Percentiles rank a stretch among this genome's conserved stretches.
These are phyloP conservation scores for Cucumis variabilis DNA, from an alignment of 331 rosid species.

Conservation along the genomic window DNA sequence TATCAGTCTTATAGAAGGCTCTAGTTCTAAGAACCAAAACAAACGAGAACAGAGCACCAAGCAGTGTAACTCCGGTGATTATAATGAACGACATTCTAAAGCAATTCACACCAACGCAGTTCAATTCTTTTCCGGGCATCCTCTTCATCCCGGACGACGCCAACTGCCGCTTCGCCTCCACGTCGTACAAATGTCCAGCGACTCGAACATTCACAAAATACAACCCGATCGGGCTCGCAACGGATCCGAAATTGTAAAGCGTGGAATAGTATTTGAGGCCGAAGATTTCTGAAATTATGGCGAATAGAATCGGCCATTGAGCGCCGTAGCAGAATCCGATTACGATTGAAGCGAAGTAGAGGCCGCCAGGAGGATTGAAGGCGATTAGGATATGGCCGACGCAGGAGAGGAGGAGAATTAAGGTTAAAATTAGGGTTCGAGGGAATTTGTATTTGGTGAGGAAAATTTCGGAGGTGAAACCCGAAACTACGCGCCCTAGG, in stretches of 20 bases:
- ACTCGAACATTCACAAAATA: conserved; percentile 70
- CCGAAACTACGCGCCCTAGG: conserved; percentile 58
- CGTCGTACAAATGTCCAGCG: conserved; percentile 70
- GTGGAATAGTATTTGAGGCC: conserved; percentile 82
- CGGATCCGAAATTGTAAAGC: conserved; percentile 72
- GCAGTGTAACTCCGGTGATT: conserved; percentile 59
- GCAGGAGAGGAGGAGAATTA: conserved; percentile 59
- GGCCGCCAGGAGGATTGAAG: conserved; percentile 62
- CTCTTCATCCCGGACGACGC: conserved; percentile 51
- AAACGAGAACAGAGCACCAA: conserved; percentile 63
- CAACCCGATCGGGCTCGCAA: conserved; percentile 76
- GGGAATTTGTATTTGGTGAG: conserved; percentile 59
- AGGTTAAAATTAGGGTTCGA: conserved; percentile 65
- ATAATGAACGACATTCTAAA: conserved; percentile 63
- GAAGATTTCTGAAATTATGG: conserved; percentile 71
- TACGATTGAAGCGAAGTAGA: conserved; percentile 66
- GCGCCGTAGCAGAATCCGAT: conserved; percentile 80
- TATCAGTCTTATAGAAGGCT: conserved; percentile 63
- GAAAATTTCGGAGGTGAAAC: conserved; percentile 64
- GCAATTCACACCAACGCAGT: conserved; percentile 62
- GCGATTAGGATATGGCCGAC: conserved; percentile 80
- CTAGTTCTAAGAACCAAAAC: conserved; percentile 70
- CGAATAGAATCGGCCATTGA: conserved; percentile 74
- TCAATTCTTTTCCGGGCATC: conserved; percentile 48
- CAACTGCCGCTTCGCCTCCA: conserved; percentile 62